These are phyloP conservation scores for Chloris gayana DNA, from an alignment of 176 grass and related monocot genomes.

Conservation along the genomic window DNA sequence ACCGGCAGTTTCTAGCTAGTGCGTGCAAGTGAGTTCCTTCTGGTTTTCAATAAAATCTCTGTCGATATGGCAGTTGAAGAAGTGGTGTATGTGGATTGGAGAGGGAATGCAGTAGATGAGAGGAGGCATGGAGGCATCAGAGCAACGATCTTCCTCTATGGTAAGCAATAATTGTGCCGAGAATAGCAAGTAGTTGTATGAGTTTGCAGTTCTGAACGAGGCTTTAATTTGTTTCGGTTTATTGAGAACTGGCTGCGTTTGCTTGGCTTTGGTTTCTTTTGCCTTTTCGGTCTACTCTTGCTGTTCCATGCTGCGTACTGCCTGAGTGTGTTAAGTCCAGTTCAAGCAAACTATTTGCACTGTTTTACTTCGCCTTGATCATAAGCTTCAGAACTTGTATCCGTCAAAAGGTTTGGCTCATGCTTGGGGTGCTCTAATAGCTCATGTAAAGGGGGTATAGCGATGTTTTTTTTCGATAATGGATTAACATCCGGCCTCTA, in stretches of 20 bases:
- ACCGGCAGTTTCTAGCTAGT: not conserved
- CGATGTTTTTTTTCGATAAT: too few species aligned
- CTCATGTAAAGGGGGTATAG: not conserved
- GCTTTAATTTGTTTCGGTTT: not conserved
- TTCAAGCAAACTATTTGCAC: too few species aligned
- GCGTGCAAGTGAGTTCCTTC: not conserved
- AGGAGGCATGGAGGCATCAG: slow-evolving; percentile 51
- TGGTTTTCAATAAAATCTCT: not conserved
- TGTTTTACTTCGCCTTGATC: too few species aligned
- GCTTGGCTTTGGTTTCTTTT: not conserved
- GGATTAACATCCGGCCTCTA: too few species aligned
- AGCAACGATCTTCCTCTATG: slow-evolving; percentile 52
- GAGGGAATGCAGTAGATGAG: slow-evolving; percentile 36
- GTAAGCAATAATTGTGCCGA: slow-evolving; percentile 22
- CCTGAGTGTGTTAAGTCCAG: too few species aligned
- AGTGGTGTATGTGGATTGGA: slow-evolving; percentile 35
- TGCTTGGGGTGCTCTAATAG: not conserved
- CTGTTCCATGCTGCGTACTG: too few species aligned
- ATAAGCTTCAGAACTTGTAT: not conserved
- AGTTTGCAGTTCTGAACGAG: not conserved
- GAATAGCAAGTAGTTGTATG: not conserved
- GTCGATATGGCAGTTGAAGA: slow-evolving; percentile 17
- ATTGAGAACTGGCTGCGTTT: not conserved
- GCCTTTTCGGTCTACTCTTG: too few species aligned
- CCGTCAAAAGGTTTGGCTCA: not conserved